Evolutionary conservation across 176 grass and related monocot genomes (phyloP).

Genomic region (Otatea glauca): DNA sequence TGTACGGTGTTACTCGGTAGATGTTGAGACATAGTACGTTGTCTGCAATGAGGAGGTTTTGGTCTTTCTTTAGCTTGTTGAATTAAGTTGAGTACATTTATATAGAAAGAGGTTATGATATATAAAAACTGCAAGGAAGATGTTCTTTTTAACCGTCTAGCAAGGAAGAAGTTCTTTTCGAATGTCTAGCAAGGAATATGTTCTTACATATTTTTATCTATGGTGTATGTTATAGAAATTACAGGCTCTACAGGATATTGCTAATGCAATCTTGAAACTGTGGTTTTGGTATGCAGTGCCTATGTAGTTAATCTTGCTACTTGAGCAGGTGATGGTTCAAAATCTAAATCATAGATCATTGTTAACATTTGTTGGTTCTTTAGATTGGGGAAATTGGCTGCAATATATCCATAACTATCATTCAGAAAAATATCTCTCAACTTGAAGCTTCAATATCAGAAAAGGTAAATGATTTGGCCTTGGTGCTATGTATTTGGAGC

Average conservation of each 20-base stretch:
- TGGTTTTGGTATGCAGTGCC: not conserved
- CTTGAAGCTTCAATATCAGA: not conserved
- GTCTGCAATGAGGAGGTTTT: constrained; percentile 10
- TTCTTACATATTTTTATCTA: constrained; percentile 1
- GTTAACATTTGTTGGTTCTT: not conserved
- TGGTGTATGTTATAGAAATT: not conserved
- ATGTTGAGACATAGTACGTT: not conserved
- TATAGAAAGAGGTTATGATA: not conserved
- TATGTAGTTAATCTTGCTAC: not conserved
- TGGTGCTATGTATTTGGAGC: not conserved
- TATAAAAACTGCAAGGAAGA: not conserved
- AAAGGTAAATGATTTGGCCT: not conserved
- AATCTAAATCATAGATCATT: not conserved
- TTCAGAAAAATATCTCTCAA: not conserved
- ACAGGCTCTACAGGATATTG: no score
- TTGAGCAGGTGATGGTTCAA: not conserved
- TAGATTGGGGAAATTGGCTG: constrained; percentile 14
- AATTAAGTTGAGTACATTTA: not conserved
- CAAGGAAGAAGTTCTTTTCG: not conserved
- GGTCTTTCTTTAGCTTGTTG: not conserved
- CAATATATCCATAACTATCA: not conserved
- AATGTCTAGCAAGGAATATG: not conserved
- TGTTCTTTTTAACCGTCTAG: not conserved
- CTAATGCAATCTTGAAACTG: not conserved
- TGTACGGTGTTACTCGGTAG: not conserved